Evolutionary conservation across 352 stramenopile genomes (phyloP), one percentile per base, ranked within the genome.

Genomic region (Sclerospora graminicola): DNA sequence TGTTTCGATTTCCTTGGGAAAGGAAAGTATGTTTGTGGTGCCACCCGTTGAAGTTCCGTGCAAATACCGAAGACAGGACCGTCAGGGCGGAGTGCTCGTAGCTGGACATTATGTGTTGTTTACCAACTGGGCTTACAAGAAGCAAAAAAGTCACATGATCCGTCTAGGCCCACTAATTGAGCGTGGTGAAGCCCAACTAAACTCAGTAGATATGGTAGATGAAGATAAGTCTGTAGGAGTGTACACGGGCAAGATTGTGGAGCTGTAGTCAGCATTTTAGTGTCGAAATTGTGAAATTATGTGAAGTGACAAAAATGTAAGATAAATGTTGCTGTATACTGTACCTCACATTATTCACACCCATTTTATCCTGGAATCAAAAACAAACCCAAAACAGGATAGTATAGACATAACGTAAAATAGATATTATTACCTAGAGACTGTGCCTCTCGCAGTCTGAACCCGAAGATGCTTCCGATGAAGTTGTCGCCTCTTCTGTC

Each of bases 401-500:
- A n/a, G n/a, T n/a, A n/a, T n/a, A n/a, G n/a, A n/a, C n/a, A n/a
- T n/a, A n/a, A n/a, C n/a, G n/a, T n/a, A n/a, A n/a, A n/a, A n/a
- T n/a, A n/a, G n/a, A n/a, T n/a, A n/a, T n/a, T n/a, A n/a, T n/a
- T n/a, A n/a, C n/a, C n/a, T n/a, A n/a, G n/a, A n/a, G n/a, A n/a
- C n/a, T n/a, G 24, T 48, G n/a, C 7, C 59, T 20, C 28, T 56
- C 57, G 15, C 34, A 42, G 14, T 63, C 52, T 9, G 52, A 66
- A 15, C 48, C 54, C 11, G 55, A 65, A 4, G 57, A 62, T 14
- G 66, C 44, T n/a, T 70, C 60, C 27, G 60, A 70, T 34, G 60
- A 64, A 30, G 52, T 54, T 21, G 57, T 67, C 1, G 52, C 46
- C 49, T 70, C 60, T 41, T 69, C 60, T 39, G 51, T 65, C 40